phyloP scores from a whole-genome alignment of 805 yeast genomes.

The Yamadazyma takamatsuzukensis region DNA sequence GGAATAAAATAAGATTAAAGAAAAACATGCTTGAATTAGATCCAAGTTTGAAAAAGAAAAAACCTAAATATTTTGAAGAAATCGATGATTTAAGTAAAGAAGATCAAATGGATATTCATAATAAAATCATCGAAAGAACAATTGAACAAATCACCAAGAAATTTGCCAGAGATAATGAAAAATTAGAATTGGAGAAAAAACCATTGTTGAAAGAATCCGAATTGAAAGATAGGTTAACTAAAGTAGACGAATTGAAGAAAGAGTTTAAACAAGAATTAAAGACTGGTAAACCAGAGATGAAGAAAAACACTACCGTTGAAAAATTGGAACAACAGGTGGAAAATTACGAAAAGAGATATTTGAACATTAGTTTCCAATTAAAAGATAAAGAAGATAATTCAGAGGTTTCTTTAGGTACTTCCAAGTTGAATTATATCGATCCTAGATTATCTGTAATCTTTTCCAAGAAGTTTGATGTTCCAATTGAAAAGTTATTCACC shows the following conservation, averaged over 20 bases:
- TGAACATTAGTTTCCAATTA: conserved; percentile 65
- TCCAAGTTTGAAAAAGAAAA: conserved; percentile 46
- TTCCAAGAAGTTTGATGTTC: conserved; percentile 80
- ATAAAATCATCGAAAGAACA: conserved; percentile 59
- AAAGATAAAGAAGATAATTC: conserved; percentile 94
- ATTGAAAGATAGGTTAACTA: conserved; percentile 54
- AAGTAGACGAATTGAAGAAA: conserved; percentile 48
- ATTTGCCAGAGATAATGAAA: conserved; percentile 75
- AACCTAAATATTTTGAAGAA: conserved; percentile 61
- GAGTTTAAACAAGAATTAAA: conserved; percentile 56
- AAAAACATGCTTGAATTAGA: conserved; percentile 68
- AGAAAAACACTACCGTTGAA: conserved; percentile 52
- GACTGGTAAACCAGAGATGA: conserved; percentile 55
- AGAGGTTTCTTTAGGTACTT: conserved; percentile 87
- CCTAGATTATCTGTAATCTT: conserved; percentile 89
- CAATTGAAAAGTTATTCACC: conserved; percentile 87
- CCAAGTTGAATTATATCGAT: conserved; percentile 92
- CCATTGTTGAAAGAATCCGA: conserved; percentile 52
- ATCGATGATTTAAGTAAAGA: conserved; percentile 64
- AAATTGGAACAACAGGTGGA: conserved; percentile 70
- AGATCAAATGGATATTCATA: conserved; percentile 57
- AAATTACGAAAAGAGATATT: conserved; percentile 66
- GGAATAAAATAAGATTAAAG: conserved; percentile 78
- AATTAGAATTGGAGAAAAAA: conserved; percentile 54
- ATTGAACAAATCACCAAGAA: conserved; percentile 61